Base-by-base conservation (phyloP, 192 early-diverging fungal genomes). In the Coemansia erecta region DNA sequence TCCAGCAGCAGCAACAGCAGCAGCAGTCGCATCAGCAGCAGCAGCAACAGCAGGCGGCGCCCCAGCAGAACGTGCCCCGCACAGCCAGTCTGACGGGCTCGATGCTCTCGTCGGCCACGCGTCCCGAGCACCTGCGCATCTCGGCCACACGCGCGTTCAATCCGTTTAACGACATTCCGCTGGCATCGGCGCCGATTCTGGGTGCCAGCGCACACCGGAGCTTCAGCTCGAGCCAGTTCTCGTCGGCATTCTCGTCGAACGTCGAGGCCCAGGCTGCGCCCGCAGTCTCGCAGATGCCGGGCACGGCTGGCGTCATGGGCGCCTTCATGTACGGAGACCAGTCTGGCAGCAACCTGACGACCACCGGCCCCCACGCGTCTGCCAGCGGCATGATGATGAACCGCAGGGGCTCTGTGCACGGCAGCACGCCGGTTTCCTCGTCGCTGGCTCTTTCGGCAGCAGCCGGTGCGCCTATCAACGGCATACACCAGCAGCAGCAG, bases 141-240 rank as follows among this genome's bases (percentile, higher is more conserved):
- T 67, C 77, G n/a, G 67, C 57, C 0, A 22, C 68, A 15, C 70
- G 77, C 15, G 60, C 67, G 2, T 80, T 80, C 61, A 74, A 80
- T 28, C 77, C 68, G 19, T 74, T 74, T 56, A 80, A 73, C 56
- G 77, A 80, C 41, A 53, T 44, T 11, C 70, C 77, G 31, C 37
- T 80, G 63, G 68, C 67, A 4, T 80, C 77, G 2, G 77, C 77
- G 12, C 77, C 77, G n/a, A 71, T 80, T 31, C 68, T 74, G 28
- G 77, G 77, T 28, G 56, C 77, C 43, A 54, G 31, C 55, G 45
- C 58, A 24, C 72, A 68, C 24, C 73, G 63, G 28, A 52, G 57
- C 18, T 70, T 72, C 31, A 48, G 61, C 54, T 35, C 55, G 5
- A 43, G 35, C 33, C 66, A 72, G 49, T 65, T 51, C 41, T 59